A percentile compares a stretch with the other conserved stretches of the same genome.
Evolutionary conservation across 176 grass and related monocot genomes (phyloP).

Genomic region (Lolium multiflorum): DNA sequence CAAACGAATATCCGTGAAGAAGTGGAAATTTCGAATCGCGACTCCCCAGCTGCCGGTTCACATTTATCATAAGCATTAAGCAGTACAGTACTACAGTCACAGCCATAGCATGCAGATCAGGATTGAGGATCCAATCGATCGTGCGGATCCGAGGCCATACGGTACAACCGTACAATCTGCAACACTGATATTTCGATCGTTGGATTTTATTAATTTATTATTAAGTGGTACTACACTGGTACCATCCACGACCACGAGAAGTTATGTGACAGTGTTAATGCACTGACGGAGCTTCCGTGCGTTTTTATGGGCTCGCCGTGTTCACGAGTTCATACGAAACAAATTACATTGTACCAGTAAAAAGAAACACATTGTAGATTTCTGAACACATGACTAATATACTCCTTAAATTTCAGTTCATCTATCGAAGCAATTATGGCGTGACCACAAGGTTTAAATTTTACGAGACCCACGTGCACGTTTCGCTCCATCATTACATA

Average conservation of each 20-base stretch:
- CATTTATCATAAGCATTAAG: background rate
- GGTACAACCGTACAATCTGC: background rate
- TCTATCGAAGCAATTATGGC: too few species aligned
- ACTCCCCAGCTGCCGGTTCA: background rate
- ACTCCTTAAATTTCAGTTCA: too few species aligned
- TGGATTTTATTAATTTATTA: constrained; percentile 11
- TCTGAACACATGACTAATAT: too few species aligned
- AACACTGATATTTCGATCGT: background rate
- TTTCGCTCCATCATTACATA: too few species aligned
- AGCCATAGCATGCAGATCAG: background rate
- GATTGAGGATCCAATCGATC: background rate
- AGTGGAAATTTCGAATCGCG: background rate
- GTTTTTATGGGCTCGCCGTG: too few species aligned
- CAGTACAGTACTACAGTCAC: background rate
- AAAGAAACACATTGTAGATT: too few species aligned
- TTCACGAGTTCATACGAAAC: too few species aligned
- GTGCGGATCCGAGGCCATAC: constrained; percentile 7
- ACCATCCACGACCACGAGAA: background rate
- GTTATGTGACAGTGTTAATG: constrained; percentile 16
- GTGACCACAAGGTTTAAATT: too few species aligned
- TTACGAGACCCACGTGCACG: too few species aligned
- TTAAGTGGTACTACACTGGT: background rate
- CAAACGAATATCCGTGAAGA: background rate
- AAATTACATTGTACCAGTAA: too few species aligned
- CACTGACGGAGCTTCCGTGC: constrained; percentile 16